Evolutionary conservation across 176 grass and related monocot genomes (phyloP), one percentile per base, ranked within the genome.

Genomic region (Saccharum spontaneum): DNA sequence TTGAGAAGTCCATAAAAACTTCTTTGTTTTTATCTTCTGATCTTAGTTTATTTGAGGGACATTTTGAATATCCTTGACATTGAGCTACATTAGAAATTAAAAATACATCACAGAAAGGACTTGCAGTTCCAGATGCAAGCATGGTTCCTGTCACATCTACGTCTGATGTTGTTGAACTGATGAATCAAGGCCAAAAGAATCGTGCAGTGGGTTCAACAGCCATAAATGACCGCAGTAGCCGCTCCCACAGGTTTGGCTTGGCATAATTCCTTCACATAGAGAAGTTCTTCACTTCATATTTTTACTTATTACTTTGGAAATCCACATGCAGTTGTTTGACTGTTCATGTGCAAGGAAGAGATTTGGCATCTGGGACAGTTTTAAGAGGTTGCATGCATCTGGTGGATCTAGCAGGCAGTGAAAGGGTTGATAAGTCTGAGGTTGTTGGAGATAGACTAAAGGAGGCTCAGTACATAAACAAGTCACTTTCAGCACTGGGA

Each of bases 391-490:
- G 89, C 87, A 90, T 98, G 93, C 93, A 95, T 88, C 89, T 98
- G 63, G 93, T 98, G 24, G 93, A 98, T 86, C 70, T 98, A 89
- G 93, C 96, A 2, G 93, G 96, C 11, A 95, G 93, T 78, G 96
- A 98, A 83, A 92, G 96, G 66, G 93, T 98, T 59, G 89, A 95
- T 69, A 98, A 98, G 37, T 95, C 93, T 60, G 93, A 94, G 67
- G 93, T 91, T 72, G 87, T 89, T 69, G 96, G 96, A 80, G 93
- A 95, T 48, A 83, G 91, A 49, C 79, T 98, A 73, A 98, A 98
- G 83, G 96, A 98, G 78, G 96, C 96, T 64, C 87, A 88, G 24
- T 89, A 94, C 69, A 98, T 98, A 86, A 98, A 98, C 83, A 98
- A 93, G 72, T 98, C 96, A 18, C 87, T 98, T 61, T 88, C 93